phyloP scores from a whole-genome alignment of 768 basidiomycete species.

The Amanita muscaria region DNA sequence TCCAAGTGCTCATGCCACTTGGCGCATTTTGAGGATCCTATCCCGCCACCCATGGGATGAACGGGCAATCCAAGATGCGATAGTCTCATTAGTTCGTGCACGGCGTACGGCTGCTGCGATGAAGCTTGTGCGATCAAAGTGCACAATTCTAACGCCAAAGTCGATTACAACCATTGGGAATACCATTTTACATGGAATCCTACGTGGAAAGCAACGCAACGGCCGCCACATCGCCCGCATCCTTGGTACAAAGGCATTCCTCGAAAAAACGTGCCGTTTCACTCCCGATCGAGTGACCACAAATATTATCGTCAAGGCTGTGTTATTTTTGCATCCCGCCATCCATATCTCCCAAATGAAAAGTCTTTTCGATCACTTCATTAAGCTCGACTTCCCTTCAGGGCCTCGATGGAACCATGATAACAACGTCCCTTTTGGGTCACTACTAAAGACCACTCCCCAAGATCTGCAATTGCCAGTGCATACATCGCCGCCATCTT shows the following conservation, averaged over 20 bases:
- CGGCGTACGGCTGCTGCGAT: conserved; percentile 37
- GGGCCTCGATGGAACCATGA: conserved; percentile 20
- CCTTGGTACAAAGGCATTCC: conserved; percentile 29
- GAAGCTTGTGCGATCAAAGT: conserved; percentile 26
- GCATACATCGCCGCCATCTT: conserved; percentile 38
- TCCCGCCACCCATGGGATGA: conserved; percentile 17
- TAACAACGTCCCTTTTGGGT: conserved; percentile 37
- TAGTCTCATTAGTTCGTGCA: conserved; percentile 31
- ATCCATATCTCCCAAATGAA: conserved; percentile 38
- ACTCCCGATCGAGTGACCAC: conserved; percentile 58
- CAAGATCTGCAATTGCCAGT: conserved; percentile 24
- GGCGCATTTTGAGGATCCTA: conserved; percentile 18
- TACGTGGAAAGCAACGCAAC: conserved; percentile 28
- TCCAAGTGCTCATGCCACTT: conserved; percentile 13
- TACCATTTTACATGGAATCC: conserved; percentile 40
- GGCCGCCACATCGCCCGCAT: conserved; percentile 38
- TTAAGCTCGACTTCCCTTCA: conserved; percentile 50
- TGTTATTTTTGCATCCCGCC: conserved; percentile 41
- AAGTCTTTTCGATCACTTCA: conserved; percentile 55
- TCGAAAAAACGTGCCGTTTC: conserved; percentile 40
- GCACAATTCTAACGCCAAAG: conserved; percentile 19
- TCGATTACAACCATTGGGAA: conserved; percentile 45
- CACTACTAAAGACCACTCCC: conserved; percentile 17
- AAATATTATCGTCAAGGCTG: conserved; percentile 58
- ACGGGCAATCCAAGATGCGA: conserved; percentile 23